Evolutionary conservation across 345 rosid genomes (phyloP), one percentile per base, ranked within the genome.

Genomic region (Citrus mangshanensis): DNA sequence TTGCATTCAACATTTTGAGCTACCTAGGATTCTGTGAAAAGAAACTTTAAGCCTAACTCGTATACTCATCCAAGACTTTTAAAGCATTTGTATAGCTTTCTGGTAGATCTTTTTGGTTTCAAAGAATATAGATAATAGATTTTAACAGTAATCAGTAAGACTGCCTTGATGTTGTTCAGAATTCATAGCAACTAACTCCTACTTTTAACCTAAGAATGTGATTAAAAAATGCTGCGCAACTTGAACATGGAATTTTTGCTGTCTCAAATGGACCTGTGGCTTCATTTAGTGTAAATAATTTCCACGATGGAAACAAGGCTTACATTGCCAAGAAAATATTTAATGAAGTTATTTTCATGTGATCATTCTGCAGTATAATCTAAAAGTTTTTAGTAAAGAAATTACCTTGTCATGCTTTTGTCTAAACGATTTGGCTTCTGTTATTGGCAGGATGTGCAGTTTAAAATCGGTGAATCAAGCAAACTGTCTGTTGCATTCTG

Each of bases 401-500:
- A 74, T 76, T 84, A 80, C 88, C 87, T 83, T 60, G 65, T 24
- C 12, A 67, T 62, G 64, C 25, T 18, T 37, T 6, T 9, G 62
- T 67, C 59, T 18, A 21, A 76, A 13, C 51, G 59, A 70, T 28
- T 63, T 34, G 59, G 37, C 77, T 37, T 37, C 70, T 78, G 68
- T 28, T 74, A 21, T 74, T 66, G 82, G 84, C 98, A 96, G 99
- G 99, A 96, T 79, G 91, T 84, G 72, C 98, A 94, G 89, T 93
- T 96, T 85, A 91, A 88, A 21, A 85, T 94, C 19, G 95, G 95
- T 1, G 85, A 85, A 73, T 74, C 89, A 0, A 85, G 91, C 86
- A 91, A 91, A 85, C 89, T 94, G 92, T 84, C 98, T 8, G 97
- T 83, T 62, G 98, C 95, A 79, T 93, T 93, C 89, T 94, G 99